These are phyloP conservation scores for Coniochaeta sp. DNA, from an alignment of 2,329 filamentous ascomycete genomes.

Conservation along the genomic window DNA sequence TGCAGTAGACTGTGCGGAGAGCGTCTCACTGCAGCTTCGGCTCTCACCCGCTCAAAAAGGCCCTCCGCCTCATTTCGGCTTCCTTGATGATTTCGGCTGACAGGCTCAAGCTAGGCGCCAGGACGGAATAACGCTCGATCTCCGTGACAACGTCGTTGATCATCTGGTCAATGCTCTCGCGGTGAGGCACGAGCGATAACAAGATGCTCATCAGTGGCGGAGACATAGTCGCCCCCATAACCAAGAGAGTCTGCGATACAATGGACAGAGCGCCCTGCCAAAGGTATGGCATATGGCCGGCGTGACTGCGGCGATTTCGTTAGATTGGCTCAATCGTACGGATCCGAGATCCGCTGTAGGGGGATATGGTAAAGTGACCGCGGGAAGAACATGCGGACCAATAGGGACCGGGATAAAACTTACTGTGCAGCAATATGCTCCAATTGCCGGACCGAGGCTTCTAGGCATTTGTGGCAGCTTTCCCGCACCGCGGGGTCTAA, in stretches of 20 bases:
- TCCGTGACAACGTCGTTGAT: slow-evolving; percentile 72
- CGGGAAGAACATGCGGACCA: not conserved
- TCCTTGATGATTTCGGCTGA: slow-evolving; percentile 77
- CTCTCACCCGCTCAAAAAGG: slow-evolving; percentile 48
- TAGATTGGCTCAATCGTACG: slow-evolving; percentile 23
- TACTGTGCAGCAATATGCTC: slow-evolving; percentile 74
- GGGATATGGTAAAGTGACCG: not conserved
- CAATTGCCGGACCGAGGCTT: slow-evolving; percentile 71
- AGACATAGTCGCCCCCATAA: slow-evolving; percentile 82
- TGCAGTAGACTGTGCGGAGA: not conserved
- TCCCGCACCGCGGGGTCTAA: slow-evolving; percentile 67
- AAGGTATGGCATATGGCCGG: slow-evolving; percentile 77
- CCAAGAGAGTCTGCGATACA: slow-evolving; percentile 71
- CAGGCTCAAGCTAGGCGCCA: slow-evolving; percentile 69
- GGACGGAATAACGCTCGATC: slow-evolving; percentile 64
- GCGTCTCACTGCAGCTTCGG: slow-evolving; percentile 1
- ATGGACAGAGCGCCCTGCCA: slow-evolving; percentile 82
- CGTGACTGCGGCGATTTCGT: slow-evolving; percentile 50
- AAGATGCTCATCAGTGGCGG: slow-evolving; percentile 63
- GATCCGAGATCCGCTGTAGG: slow-evolving; percentile 14
- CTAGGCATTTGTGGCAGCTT: slow-evolving; percentile 73
- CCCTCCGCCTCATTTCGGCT: slow-evolving; percentile 64
- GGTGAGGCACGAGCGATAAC: slow-evolving; percentile 44
- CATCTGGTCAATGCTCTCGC: slow-evolving; percentile 63
- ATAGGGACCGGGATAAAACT: slow-evolving; percentile 24